Percentiles rank a stretch among this genome's conserved stretches.
These are phyloP conservation scores for Penicillium daleae DNA, from an alignment of 495 filamentous ascomycete species.

Conservation along the genomic window DNA sequence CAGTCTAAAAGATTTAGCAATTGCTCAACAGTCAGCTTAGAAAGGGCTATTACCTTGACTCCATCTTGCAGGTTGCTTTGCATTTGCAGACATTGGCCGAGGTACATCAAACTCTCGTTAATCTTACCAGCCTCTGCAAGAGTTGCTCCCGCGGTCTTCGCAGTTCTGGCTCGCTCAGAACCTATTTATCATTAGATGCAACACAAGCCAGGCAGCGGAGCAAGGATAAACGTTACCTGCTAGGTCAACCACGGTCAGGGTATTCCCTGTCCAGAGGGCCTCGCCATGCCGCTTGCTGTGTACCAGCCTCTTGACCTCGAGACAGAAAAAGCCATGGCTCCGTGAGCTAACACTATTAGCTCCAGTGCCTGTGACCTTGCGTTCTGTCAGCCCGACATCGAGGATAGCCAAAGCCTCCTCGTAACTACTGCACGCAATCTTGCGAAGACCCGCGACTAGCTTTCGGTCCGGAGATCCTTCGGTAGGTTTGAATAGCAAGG, in stretches of 20 bases:
- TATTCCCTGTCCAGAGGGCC: constrained; percentile 74
- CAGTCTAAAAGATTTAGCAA: constrained; percentile 53
- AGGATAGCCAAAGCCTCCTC: constrained; percentile 89
- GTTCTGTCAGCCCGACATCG: constrained; percentile 85
- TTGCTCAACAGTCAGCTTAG: background rate
- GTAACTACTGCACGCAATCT: constrained; percentile 83
- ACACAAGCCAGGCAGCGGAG: background rate
- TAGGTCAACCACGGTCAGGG: constrained; percentile 88
- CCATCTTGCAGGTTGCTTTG: constrained; percentile 78
- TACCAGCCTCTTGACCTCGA: constrained; percentile 86
- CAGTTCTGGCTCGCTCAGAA: constrained; percentile 89
- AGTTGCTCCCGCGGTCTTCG: constrained; percentile 90
- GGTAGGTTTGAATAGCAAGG: constrained; percentile 85
- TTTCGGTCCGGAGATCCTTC: constrained; percentile 84
- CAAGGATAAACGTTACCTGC: constrained; percentile 60
- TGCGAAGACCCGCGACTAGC: constrained; percentile 87
- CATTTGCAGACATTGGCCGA: constrained; percentile 96
- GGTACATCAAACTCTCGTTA: constrained; percentile 96
- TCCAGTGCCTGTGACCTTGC: constrained; percentile 86
- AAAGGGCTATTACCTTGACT: constrained; percentile 62
- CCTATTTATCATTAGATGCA: constrained; percentile 43
- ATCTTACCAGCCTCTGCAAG: constrained; percentile 96
- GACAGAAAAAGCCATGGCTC: constrained; percentile 94
- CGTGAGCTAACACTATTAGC: constrained; percentile 87
- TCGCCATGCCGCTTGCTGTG: constrained; percentile 53